Percentiles rank a stretch among this genome's conserved stretches.
Conservation (phyloP, 2,329 filamentous ascomycete genomes). For the Calonectria leucothoes region DNA sequence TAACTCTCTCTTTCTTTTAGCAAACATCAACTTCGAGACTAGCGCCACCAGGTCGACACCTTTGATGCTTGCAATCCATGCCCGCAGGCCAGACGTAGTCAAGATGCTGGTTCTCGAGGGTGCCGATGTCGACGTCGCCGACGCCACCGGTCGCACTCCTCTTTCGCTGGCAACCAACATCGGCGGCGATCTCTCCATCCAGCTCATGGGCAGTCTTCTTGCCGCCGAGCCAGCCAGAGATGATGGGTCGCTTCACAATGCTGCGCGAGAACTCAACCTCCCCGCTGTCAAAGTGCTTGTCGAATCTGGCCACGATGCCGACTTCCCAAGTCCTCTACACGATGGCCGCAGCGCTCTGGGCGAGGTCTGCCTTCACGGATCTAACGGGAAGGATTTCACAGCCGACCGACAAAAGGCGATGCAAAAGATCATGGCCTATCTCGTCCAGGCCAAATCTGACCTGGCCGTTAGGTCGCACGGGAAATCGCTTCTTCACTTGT, state of each 20-base stretch:
- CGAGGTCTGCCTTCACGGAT: slow-evolving; percentile 70
- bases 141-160: slow-evolving; percentile 68
- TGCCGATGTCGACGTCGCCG: slow-evolving; percentile 69
- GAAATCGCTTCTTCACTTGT: slow-evolving; percentile 70
- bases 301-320: slow-evolving; percentile 69
- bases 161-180: slow-evolving; percentile 69
- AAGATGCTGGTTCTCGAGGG: slow-evolving; percentile 67
- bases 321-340: slow-evolving; percentile 73
- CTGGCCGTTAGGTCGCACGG: slow-evolving; percentile 65
- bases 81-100: slow-evolving; percentile 67
- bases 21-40: slow-evolving; percentile 69
- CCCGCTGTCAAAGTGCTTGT: slow-evolving; percentile 67
- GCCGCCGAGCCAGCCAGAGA: slow-evolving; percentile 68
- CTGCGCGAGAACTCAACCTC: slow-evolving; percentile 69
- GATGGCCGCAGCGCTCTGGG: slow-evolving; percentile 72
- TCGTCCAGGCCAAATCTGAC: slow-evolving; percentile 69
- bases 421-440: slow-evolving; percentile 66
- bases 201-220: slow-evolving; percentile 66
- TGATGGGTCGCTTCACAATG: slow-evolving; percentile 76
- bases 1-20: slow-evolving; percentile 44
- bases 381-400: slow-evolving; percentile 57
- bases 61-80: slow-evolving; percentile 69
- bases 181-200: slow-evolving; percentile 63
- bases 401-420: slow-evolving; percentile 63
- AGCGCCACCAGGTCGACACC: slow-evolving; percentile 65